Percentiles rank a stretch among this genome's conserved stretches.
Conservation (phyloP, 1,284 basidiomycete species). For the Calocybe gambosa region DNA sequence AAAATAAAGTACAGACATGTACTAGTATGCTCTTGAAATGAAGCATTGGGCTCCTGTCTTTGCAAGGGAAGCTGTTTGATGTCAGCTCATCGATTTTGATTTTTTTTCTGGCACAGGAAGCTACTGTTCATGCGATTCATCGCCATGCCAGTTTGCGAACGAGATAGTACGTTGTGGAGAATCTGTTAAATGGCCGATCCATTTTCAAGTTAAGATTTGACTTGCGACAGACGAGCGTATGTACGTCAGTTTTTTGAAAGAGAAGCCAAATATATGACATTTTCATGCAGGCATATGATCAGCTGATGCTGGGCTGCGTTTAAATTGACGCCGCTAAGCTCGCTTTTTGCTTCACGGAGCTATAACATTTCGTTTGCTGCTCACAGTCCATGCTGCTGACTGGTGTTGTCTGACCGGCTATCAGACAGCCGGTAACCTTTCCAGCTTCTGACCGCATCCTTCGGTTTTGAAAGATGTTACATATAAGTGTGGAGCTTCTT, state of each 20-base stretch:
- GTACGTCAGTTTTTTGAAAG: not conserved
- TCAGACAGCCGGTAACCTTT: not conserved
- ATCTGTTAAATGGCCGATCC: too few relatives aligned
- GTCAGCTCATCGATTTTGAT: too few relatives aligned
- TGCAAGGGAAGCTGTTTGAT: too few relatives aligned
- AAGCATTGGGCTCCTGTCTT: too few relatives aligned
- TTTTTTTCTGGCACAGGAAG: too few relatives aligned
- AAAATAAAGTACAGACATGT: too few relatives aligned
- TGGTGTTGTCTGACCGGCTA: not conserved
- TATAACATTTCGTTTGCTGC: not conserved
- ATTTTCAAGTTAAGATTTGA: too few relatives aligned
- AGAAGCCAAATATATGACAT: not conserved
- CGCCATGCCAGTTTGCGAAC: too few relatives aligned
- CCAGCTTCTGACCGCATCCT: not conserved
- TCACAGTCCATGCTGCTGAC: too few relatives aligned
- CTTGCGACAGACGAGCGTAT: not conserved
- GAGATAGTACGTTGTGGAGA: too few relatives aligned
- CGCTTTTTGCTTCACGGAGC: not conserved
- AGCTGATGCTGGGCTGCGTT: not conserved
- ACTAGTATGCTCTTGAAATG: too few relatives aligned
- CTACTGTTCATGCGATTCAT: too few relatives aligned
- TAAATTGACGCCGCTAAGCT: not conserved
- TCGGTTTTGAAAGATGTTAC: not conserved
- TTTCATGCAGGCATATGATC: not conserved
- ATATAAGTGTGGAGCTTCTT: conserved; percentile 3